These are phyloP conservation scores for Plasmodium vinckei DNA, from an alignment of 169 alveolate genomes.

Conservation along the genomic window DNA sequence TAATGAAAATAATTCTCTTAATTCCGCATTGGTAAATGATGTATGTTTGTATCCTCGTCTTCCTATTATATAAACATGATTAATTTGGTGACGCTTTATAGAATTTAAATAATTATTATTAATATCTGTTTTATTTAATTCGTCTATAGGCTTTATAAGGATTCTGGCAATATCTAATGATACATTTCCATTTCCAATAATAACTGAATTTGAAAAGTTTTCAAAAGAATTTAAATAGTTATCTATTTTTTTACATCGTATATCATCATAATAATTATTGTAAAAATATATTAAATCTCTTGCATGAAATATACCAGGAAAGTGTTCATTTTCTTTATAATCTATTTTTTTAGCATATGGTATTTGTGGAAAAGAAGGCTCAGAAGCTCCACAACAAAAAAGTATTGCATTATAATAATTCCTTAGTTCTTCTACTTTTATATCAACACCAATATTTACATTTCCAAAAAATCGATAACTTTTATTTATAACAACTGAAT, in stretches of 20 bases:
- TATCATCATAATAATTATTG: conserved; percentile 35
- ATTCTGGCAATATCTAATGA: conserved; percentile 89
- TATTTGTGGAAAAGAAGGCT: conserved; percentile 59
- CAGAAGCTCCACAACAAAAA: conserved; percentile 88
- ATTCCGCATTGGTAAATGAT: conserved; percentile 61
- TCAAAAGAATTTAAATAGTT: conserved; percentile 38
- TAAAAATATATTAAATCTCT: conserved; percentile 36
- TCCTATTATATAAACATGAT: conserved; percentile 57
- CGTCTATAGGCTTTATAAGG: conserved; percentile 57
- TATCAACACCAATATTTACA: conserved; percentile 79
- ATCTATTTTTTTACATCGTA: conserved; percentile 41
- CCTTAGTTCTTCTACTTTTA: conserved; percentile 79
- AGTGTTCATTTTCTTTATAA: neutral
- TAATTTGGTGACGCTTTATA: conserved; percentile 19
- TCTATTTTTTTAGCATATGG: neutral
- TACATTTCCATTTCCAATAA: conserved; percentile 92
- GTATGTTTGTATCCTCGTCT: conserved; percentile 61
- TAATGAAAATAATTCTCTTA: conserved; percentile 52
- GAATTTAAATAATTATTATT: conserved; percentile 24
- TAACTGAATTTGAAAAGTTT: conserved; percentile 55
- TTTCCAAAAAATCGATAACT: conserved; percentile 86
- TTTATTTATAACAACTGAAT: conserved; percentile 70
- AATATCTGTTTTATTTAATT: conserved; percentile 56
- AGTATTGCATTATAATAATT: conserved; percentile 76
- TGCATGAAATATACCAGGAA: conserved; percentile 45